Evolutionary conservation across 352 stramenopile species (phyloP).

Genomic region (Pseudoperonospora humuli): DNA sequence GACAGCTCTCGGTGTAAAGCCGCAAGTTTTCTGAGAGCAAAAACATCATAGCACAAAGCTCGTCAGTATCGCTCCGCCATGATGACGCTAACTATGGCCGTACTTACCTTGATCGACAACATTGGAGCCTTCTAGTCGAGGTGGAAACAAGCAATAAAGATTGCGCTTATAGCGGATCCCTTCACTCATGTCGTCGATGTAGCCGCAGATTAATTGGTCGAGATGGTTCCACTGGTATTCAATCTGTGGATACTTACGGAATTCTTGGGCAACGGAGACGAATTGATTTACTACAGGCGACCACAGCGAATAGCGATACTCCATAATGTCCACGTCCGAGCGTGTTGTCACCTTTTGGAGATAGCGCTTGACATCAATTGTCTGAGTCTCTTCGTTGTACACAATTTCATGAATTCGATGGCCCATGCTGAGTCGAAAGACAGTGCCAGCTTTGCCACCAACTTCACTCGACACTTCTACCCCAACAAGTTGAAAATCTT

Average conservation of each 20-base stretch:
- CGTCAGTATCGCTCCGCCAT: slow-evolving; percentile 1
- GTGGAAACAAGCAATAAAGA: slow-evolving; percentile 63
- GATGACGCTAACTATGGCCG: not conserved
- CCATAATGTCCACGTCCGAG: slow-evolving; percentile 71
- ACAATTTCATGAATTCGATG: slow-evolving; percentile 84
- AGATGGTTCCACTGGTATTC: slow-evolving; percentile 85
- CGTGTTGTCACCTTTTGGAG: slow-evolving; percentile 52
- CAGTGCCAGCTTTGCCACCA: slow-evolving; percentile 20
- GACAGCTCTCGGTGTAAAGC: slow-evolving; percentile 52
- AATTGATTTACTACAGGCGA: slow-evolving; percentile 59
- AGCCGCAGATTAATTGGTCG: slow-evolving; percentile 80
- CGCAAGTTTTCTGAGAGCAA: slow-evolving; percentile 39
- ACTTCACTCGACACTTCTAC: slow-evolving; percentile 32
- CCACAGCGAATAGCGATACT: slow-evolving; percentile 80
- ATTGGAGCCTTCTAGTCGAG: slow-evolving; percentile 27
- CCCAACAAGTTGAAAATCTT: slow-evolving; percentile 86
- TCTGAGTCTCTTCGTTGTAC: slow-evolving; percentile 82
- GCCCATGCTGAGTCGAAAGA: slow-evolving; percentile 79
- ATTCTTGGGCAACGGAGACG: slow-evolving; percentile 59
- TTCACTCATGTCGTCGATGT: slow-evolving; percentile 84
- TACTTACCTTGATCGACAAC: slow-evolving; percentile 26
- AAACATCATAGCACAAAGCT: not conserved
- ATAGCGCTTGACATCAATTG: slow-evolving; percentile 82
- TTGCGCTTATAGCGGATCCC: slow-evolving; percentile 76
- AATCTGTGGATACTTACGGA: slow-evolving; percentile 72